These are phyloP conservation scores for Chytriomyces sp. DNA, from an alignment of 192 early-diverging fungal species.

Conservation along the genomic window DNA sequence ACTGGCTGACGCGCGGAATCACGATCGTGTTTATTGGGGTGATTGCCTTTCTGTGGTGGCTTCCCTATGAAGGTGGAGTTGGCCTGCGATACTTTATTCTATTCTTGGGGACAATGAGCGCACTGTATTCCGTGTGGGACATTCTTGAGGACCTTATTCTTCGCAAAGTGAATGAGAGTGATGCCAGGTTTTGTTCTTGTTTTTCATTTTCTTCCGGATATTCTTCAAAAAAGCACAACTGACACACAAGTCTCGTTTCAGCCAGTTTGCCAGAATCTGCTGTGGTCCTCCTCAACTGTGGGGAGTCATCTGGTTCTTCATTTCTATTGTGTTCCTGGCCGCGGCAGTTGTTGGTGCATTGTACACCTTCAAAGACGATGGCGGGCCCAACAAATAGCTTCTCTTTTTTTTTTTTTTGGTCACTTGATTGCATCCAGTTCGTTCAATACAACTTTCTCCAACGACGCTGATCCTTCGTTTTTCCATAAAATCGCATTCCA, in stretches of 20 bases:
- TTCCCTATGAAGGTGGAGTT: constrained; percentile 58
- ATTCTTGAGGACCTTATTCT: constrained; percentile 92
- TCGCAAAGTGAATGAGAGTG: constrained; percentile 93
- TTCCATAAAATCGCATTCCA: constrained; percentile 21
- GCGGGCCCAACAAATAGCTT: background rate
- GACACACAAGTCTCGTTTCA: constrained; percentile 35
- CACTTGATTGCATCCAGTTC: background rate
- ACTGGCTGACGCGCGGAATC: constrained; percentile 83
- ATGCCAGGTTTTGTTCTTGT: constrained; percentile 55
- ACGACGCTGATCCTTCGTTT: background rate
- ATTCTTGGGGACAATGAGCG: constrained; percentile 94
- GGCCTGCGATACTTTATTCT: constrained; percentile 90
- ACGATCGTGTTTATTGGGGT: constrained; percentile 84
- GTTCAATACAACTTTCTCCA: background rate
- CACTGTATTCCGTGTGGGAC: constrained; percentile 93
- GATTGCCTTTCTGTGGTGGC: constrained; percentile 84
- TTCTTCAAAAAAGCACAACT: too few relatives aligned
- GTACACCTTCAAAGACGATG: constrained; percentile 75
- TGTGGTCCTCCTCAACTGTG: constrained; percentile 80
- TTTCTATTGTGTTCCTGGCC: constrained; percentile 81
- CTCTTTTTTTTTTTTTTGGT: background rate
- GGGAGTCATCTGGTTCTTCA: constrained; percentile 90
- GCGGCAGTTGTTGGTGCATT: constrained; percentile 80
- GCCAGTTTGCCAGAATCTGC: constrained; percentile 65
- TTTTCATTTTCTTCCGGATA: too few relatives aligned